These are phyloP conservation scores for Vaccinium darrowii DNA, from an alignment of 148 eudicot genomes.

Conservation along the genomic window DNA sequence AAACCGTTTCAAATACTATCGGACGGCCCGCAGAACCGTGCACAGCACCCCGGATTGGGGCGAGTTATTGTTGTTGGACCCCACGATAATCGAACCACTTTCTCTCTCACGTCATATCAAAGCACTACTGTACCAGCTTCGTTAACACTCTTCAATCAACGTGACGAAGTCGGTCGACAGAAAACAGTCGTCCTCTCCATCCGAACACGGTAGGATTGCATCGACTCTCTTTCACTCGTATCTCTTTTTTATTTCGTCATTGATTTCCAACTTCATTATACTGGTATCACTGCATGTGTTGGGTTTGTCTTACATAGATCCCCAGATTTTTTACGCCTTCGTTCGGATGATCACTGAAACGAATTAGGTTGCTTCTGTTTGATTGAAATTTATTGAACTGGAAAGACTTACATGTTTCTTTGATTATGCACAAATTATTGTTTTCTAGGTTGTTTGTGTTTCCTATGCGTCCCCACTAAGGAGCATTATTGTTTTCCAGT, in stretches of 20 bases:
- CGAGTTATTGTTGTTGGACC: no score
- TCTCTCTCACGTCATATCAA: no score
- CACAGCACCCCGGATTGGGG: no score
- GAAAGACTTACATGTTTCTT: not conserved
- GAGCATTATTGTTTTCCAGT: not conserved
- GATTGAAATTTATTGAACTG: not conserved
- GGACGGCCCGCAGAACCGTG: no score
- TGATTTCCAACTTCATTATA: not conserved
- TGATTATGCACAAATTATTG: not conserved
- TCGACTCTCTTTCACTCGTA: not conserved
- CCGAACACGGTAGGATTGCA: not conserved
- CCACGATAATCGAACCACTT: no score
- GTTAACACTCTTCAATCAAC: not conserved
- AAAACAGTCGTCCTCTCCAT: not conserved
- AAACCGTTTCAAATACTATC: no score
- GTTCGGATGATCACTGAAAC: not conserved
- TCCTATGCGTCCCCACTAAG: not conserved
- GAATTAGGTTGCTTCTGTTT: constrained; percentile 5
- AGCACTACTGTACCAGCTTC: not conserved
- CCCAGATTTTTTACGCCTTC: not conserved
- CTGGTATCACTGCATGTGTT: not conserved
- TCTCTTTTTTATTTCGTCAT: not conserved
- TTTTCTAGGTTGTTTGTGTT: not conserved
- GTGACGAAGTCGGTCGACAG: not conserved
- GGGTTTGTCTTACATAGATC: not conserved